Evolutionary conservation across 805 yeast genomes (phyloP).

Genomic region (Lachancea mirantina): DNA sequence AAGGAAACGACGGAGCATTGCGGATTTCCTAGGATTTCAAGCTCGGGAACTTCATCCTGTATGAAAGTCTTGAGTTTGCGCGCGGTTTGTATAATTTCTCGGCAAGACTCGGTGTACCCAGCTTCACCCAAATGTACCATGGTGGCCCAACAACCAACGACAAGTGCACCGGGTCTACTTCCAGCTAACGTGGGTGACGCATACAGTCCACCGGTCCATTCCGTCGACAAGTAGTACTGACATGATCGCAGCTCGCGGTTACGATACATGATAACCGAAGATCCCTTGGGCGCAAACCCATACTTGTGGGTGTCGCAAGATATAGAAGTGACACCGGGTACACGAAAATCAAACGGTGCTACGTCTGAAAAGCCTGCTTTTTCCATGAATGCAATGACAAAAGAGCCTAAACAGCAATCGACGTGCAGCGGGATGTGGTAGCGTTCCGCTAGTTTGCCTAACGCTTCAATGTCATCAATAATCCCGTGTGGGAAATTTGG

Average conservation of each 20-base stretch:
- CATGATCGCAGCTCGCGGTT: conserved; percentile 54
- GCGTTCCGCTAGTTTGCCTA: conserved; percentile 53
- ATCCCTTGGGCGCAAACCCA: conserved; percentile 97
- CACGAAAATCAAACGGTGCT: conserved; percentile 68
- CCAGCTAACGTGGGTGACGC: conserved; percentile 98
- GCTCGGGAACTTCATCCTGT: conserved; percentile 42
- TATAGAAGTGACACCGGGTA: conserved; percentile 91
- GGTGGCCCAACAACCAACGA: conserved; percentile 99
- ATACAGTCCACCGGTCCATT: conserved; percentile 93
- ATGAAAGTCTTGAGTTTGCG: conserved; percentile 46
- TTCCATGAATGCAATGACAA: conserved; percentile 72
- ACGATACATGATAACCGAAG: conserved; percentile 88
- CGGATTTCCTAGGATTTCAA: conserved; percentile 81
- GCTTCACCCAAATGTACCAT: conserved; percentile 70
- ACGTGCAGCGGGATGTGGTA: conserved; percentile 85
- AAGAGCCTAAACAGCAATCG: conserved; percentile 93
- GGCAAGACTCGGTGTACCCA: conserved; percentile 69
- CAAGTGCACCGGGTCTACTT: conserved; percentile 91
- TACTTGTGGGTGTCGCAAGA: conserved; percentile 99
- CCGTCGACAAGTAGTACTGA: conserved; percentile 77
- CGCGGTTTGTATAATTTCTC: conserved; percentile 60
- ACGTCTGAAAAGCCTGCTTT: conserved; percentile 45
- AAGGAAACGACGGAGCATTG: conserved; percentile 75
- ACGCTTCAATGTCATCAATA: conserved; percentile 74
- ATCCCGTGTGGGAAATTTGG: conserved; percentile 98